Evolutionary conservation across 345 rosid genomes (phyloP).

Genomic region (Stellera chamaejasme): DNA sequence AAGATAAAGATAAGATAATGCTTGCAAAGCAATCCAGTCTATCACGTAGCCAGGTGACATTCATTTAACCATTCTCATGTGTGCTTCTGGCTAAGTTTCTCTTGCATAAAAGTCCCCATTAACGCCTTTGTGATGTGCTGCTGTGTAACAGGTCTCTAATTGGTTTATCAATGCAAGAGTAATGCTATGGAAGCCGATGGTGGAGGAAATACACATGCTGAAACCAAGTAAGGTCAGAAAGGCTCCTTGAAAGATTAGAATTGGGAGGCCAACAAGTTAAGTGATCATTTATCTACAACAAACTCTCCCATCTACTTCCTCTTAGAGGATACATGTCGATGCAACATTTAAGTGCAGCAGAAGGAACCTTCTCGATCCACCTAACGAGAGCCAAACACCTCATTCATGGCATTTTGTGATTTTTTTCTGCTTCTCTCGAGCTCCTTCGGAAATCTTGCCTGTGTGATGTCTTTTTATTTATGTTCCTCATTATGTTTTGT

Average conservation of each 20-base stretch:
- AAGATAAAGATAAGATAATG: slow-evolving; percentile 84
- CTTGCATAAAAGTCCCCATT: background rate
- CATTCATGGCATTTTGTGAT: too few species aligned
- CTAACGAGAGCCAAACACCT: slow-evolving; percentile 19
- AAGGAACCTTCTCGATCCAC: slow-evolving; percentile 27
- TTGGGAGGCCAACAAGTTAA: slow-evolving; percentile 22
- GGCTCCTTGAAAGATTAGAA: slow-evolving; percentile 36
- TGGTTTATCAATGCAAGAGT: slow-evolving; percentile 97
- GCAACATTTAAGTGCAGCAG: slow-evolving; percentile 39
- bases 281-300: slow-evolving; percentile 18
- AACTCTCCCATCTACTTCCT: slow-evolving; percentile 28
- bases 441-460: too few species aligned
- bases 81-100: too few species aligned
- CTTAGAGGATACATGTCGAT: slow-evolving; percentile 28
- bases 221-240: slow-evolving; percentile 57
- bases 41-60: slow-evolving; percentile 67
- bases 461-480: too few species aligned
- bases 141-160: slow-evolving; percentile 54
- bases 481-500: too few species aligned
- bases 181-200: slow-evolving; percentile 97
- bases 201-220: slow-evolving; percentile 86
- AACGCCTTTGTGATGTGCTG: background rate
- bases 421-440: too few species aligned
- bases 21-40: slow-evolving; percentile 90
- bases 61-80: background rate